These are phyloP conservation scores for Bacidia rubella DNA, from an alignment of 495 filamentous ascomycete genomes.

Conservation along the genomic window DNA sequence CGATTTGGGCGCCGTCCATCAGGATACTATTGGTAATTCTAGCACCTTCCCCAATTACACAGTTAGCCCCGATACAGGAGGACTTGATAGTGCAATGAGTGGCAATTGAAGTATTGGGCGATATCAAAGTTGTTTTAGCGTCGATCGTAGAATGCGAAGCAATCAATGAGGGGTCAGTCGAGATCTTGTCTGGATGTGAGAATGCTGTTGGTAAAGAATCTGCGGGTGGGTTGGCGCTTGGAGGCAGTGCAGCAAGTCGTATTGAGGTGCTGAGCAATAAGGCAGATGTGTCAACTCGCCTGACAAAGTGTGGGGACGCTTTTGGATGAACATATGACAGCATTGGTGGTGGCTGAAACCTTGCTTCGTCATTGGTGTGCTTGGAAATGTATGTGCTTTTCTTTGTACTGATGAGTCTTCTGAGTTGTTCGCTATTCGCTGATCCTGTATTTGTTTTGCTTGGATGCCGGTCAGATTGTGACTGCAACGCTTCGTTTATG, in stretches of 20 bases:
- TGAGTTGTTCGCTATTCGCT: conserved; percentile 9
- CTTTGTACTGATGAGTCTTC: conserved; percentile 40
- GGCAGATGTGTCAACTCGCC: conserved; percentile 75
- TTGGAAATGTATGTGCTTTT: conserved; percentile 3
- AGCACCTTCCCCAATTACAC: conserved; percentile 68
- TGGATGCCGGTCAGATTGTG: not conserved
- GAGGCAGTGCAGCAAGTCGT: conserved; percentile 63
- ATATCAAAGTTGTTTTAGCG: conserved; percentile 62
- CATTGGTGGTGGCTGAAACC: conserved; percentile 37
- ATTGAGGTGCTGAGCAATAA: conserved; percentile 70
- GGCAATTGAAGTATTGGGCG: conserved; percentile 71
- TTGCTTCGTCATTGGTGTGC: conserved; percentile 7
- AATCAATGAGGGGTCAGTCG: conserved; percentile 56
- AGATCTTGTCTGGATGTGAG: conserved; percentile 64
- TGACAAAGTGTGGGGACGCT: conserved; percentile 41
- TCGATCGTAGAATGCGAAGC: conserved; percentile 65
- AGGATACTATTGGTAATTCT: conserved; percentile 68
- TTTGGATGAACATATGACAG: conserved; percentile 62
- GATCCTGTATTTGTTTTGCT: not conserved
- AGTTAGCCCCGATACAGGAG: conserved; percentile 72
- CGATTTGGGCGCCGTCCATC: conserved; percentile 81
- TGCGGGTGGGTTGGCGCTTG: conserved; percentile 52
- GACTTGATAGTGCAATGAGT: conserved; percentile 79
- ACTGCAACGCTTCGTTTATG: conserved; percentile 22
- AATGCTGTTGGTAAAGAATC: conserved; percentile 47